Conservation (phyloP, 306 rosid genomes). For the Rubus parviflorus region DNA sequence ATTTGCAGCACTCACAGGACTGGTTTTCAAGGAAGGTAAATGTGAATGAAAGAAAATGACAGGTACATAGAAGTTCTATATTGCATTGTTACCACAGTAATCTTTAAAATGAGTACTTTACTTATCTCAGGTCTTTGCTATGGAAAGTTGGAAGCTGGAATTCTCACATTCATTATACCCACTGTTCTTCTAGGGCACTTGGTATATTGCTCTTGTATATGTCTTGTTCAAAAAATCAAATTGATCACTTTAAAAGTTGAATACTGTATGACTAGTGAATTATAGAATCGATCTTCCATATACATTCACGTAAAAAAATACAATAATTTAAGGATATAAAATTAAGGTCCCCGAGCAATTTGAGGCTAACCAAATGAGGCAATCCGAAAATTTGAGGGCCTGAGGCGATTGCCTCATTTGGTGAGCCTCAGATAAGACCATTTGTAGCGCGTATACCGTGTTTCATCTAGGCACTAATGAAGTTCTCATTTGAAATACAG, state of each 20-base stretch:
- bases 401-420: too few relatives aligned
- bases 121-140: conserved; percentile 77
- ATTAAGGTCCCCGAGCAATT: too few relatives aligned
- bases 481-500: conserved; percentile 44
- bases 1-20: conserved; percentile 84
- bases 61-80: not conserved
- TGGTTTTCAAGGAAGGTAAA: conserved; percentile 92
- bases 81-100: not conserved
- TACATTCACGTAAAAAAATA: too few relatives aligned
- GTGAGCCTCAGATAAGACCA: too few relatives aligned
- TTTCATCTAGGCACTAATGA: conserved; percentile 11
- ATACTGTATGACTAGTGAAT: not conserved
- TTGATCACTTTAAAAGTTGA: not conserved
- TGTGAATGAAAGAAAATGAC: not conserved
- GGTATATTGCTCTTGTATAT: conserved; percentile 38
- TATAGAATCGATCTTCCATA: too few relatives aligned
- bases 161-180: conserved; percentile 76
- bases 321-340: too few relatives aligned
- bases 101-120: not conserved
- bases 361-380: too few relatives aligned
- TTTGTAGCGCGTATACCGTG: not conserved
- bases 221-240: not conserved
- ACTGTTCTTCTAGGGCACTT: conserved; percentile 77
- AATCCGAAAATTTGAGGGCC: too few relatives aligned
- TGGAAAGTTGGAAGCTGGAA: conserved; percentile 89